Evolutionary conservation across 2,329 filamentous ascomycete genomes (phyloP).

Genomic region (Xylaria sp.): DNA sequence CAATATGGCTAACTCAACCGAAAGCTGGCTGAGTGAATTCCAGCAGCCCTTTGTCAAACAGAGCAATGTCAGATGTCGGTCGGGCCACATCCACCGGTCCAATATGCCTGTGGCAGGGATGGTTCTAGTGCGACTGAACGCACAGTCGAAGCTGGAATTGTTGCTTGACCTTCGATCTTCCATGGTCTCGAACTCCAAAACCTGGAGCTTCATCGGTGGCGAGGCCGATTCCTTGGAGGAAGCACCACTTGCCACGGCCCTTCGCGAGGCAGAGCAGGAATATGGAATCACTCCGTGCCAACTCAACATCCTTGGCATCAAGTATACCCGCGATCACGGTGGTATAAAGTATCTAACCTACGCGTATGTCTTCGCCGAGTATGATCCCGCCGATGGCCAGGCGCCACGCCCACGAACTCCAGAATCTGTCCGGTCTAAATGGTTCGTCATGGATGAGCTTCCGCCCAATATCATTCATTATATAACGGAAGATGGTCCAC

Average conservation of each 20-base stretch:
- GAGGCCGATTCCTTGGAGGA: not conserved
- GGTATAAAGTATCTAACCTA: slow-evolving; percentile 12
- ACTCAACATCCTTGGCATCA: not conserved
- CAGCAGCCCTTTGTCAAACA: slow-evolving; percentile 4
- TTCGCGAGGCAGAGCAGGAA: slow-evolving; percentile 1
- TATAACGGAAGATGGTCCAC: slow-evolving; percentile 1
- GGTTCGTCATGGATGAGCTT: slow-evolving; percentile 9
- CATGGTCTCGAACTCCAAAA: not conserved
- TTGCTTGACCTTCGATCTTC: slow-evolving; percentile 8
- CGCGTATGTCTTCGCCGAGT: slow-evolving; percentile 15
- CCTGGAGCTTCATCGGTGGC: slow-evolving; percentile 13
- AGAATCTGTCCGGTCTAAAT: slow-evolving; percentile 3
- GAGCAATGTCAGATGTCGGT: slow-evolving; percentile 5
- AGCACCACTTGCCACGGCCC: not conserved
- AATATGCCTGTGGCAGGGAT: slow-evolving; percentile 11
- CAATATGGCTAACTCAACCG: not conserved
- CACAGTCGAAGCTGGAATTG: slow-evolving; percentile 3
- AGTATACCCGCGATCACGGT: slow-evolving; percentile 12
- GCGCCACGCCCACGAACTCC: not conserved
- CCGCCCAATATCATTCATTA: not conserved
- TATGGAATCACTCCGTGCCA: slow-evolving; percentile 2
- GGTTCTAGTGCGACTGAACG: slow-evolving; percentile 9
- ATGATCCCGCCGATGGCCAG: slow-evolving; percentile 2
- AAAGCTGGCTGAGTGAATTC: slow-evolving; percentile 3
- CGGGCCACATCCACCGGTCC: slow-evolving; percentile 3